These are phyloP conservation scores for Tetrapisispora arboricola DNA, from an alignment of 805 yeast species.

Conservation along the genomic window DNA sequence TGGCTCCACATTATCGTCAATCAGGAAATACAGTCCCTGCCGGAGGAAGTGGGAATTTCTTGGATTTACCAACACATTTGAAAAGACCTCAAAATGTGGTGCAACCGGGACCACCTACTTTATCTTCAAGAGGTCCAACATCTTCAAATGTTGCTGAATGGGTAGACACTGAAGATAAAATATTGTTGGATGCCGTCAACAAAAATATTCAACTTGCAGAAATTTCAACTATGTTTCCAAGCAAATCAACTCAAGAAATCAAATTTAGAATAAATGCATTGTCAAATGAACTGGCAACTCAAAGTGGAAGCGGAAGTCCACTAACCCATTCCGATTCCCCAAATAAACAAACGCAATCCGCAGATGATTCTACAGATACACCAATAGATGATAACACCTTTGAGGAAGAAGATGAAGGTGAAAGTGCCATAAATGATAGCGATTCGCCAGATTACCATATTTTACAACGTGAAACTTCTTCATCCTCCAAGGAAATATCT, in stretches of 20 bases:
- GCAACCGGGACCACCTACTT: neutral
- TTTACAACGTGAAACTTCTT: slow-evolving; percentile 1
- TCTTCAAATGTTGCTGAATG: slow-evolving; percentile 22
- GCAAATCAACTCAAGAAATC: slow-evolving; percentile 66
- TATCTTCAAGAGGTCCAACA: neutral
- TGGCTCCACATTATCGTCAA: slow-evolving; percentile 6
- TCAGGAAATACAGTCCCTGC: neutral
- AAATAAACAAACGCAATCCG: slow-evolving; percentile 1
- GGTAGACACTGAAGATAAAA: slow-evolving; percentile 62
- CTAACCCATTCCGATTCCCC: slow-evolving; percentile 10
- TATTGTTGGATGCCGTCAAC: slow-evolving; percentile 43
- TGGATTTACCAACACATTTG: slow-evolving; percentile 12
- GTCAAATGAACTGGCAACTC: neutral
- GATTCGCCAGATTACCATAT: slow-evolving; percentile 8
- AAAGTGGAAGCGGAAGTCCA: slow-evolving; percentile 10
- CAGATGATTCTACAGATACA: neutral
- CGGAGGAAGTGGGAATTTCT: slow-evolving; percentile 6
- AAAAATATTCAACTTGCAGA: slow-evolving; percentile 62
- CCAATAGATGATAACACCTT: slow-evolving; percentile 4
- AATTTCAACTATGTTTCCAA: slow-evolving; percentile 60
- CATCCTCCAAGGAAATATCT: slow-evolving; percentile 13
- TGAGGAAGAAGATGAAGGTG: slow-evolving; percentile 4
- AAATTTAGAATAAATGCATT: slow-evolving; percentile 41
- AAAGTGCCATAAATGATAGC: slow-evolving; percentile 2
- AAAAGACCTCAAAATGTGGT: slow-evolving; percentile 6